phyloP scores from a whole-genome alignment of 2,329 filamentous ascomycete genomes.

The Aureobasidium subglaciale region DNA sequence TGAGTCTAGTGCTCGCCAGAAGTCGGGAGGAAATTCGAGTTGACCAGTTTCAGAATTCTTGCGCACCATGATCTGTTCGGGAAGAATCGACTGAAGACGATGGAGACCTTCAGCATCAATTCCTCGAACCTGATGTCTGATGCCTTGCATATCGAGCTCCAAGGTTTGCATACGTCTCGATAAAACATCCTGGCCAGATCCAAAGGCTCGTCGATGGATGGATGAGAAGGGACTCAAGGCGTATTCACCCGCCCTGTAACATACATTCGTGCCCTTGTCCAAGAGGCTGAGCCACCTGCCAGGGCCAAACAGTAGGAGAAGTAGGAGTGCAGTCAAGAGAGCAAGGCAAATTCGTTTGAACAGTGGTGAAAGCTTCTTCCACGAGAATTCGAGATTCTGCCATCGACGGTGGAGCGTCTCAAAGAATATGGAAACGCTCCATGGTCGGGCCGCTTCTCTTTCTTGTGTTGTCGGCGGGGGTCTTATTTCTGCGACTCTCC shows the following conservation, averaged over 20 bases:
- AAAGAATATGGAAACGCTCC: constrained; percentile 9
- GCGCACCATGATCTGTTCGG: constrained; percentile 49
- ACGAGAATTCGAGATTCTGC: neutral
- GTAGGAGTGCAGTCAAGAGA: neutral
- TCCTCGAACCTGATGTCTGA: constrained; percentile 7
- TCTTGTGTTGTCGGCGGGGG: constrained; percentile 16
- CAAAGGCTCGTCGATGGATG: neutral
- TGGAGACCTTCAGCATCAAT: constrained; percentile 17
- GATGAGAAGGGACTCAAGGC: constrained; percentile 1
- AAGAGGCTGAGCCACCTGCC: neutral
- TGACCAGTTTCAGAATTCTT: constrained; percentile 47
- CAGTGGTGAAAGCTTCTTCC: neutral
- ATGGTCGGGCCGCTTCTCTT: constrained; percentile 15
- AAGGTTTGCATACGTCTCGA: neutral
- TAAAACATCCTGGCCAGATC: neutral
- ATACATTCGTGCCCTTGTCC: neutral
- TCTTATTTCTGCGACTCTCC: constrained; percentile 1
- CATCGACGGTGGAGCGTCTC: constrained; percentile 16
- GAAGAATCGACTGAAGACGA: constrained; percentile 44
- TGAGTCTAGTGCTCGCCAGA: constrained; percentile 58
- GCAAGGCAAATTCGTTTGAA: neutral
- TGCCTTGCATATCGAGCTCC: constrained; percentile 3
- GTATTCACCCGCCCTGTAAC: constrained; percentile 8
- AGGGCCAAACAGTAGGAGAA: neutral
- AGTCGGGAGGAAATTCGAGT: constrained; percentile 50